Base-by-base conservation (phyloP, 192 early-diverging fungal species). In the Coemansia sp. region DNA sequence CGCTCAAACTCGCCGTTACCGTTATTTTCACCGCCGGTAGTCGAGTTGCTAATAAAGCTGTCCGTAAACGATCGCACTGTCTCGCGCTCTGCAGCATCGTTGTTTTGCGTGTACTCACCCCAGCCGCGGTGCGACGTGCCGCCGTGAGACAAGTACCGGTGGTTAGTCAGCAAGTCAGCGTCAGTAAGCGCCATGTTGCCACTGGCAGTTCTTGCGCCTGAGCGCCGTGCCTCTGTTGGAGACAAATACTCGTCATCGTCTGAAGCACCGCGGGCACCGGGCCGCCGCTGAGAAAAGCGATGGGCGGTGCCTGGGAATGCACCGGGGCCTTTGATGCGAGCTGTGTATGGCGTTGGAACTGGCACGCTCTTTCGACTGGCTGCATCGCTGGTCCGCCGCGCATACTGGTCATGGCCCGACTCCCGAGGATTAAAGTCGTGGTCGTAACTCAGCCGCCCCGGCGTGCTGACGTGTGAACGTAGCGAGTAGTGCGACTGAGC, bases 31-130 rank as follows among this genome's bases (percentile, higher is more conserved):
- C 64, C 55, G 64, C 58, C 59, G 12, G 23, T 60, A 1, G 78
- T 65, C 22, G 73, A 81, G 68, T 75, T 81, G 69, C 78, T 81
- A 43, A 73, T 64, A 59, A 75, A 76, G 70, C 73, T 76, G 39
- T 70, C 74, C 60, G 57, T 67, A 45, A 75, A 81, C 20, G 78
- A 73, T 39, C 58, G 69, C 56, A 73, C 62, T 0, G 63, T 69
- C 11, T 50, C 69, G 11, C 61, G 61, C n/a, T 67, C 78, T 11
- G 65, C 62, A 9, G 52, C 66, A 11, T 68, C 66, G 20, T n/a
- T 62, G 51, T 48, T 52, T 29, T 32, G 59, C 4, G 58, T 41
- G 45, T 80, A 80, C 47, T 64, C 72, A 32, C 64, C 77, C 77
- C 77, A 80, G n/a, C 73, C 73, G 13, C 73, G 73, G 14, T 72